Evolutionary conservation across 2,329 filamentous ascomycete genomes (phyloP).

Genomic region (Neoscytalidium dimidiatum): DNA sequence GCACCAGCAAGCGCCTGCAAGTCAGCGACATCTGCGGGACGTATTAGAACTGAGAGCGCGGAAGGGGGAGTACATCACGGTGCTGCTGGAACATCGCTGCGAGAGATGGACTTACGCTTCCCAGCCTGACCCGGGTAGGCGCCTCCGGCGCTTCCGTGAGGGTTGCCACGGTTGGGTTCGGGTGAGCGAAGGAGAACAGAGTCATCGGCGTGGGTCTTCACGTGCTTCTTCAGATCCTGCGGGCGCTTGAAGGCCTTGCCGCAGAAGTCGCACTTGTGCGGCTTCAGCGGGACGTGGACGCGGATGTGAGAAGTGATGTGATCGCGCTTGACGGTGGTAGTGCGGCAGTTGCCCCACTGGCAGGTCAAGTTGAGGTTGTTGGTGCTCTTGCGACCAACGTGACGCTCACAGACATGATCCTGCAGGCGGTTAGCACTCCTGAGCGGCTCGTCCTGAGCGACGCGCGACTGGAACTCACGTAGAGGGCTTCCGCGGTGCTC

Average conservation of each 20-base stretch:
- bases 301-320: constrained; percentile 99
- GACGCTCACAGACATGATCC: constrained; percentile 98
- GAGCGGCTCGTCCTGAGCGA: constrained; percentile 15
- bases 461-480: constrained; percentile 48
- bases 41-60: constrained; percentile 36
- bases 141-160: constrained; percentile 34
- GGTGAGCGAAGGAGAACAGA: constrained; percentile 72
- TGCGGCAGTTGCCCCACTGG: constrained; percentile 94
- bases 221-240: constrained; percentile 98
- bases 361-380: constrained; percentile 98
- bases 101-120: constrained; percentile 39
- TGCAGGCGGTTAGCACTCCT: constrained; percentile 43
- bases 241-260: constrained; percentile 99
- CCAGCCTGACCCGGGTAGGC: constrained; percentile 37
- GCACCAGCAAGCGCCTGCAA: constrained; percentile 52
- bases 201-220: constrained; percentile 98
- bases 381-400: constrained; percentile 98
- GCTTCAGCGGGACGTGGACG: constrained; percentile 97
- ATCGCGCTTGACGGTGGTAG: constrained; percentile 96
- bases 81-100: constrained; percentile 3
- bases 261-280: constrained; percentile 98
- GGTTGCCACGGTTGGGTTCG: constrained; percentile 55
- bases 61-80: constrained; percentile 2
- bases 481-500: constrained; percentile 61
- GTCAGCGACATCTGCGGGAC: constrained; percentile 45